phyloP scores from a whole-genome alignment of 495 filamentous ascomycete genomes.

The Pyrenula aspistea region DNA sequence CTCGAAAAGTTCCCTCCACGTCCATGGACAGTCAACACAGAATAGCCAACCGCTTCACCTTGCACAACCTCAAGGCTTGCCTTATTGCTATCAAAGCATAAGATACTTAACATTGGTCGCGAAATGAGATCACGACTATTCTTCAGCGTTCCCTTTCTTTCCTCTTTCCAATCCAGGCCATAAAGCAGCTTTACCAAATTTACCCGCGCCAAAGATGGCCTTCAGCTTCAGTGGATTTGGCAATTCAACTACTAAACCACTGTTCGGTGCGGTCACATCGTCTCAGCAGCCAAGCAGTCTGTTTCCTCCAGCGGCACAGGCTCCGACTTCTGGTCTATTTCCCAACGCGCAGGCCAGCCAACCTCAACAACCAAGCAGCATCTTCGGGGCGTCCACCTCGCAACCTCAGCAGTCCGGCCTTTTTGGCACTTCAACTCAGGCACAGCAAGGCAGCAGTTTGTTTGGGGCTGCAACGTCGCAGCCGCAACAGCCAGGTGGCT shows the following conservation, averaged over 20 bases:
- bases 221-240: background rate
- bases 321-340: background rate
- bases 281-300: background rate
- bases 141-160: background rate
- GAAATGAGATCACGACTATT: too few species aligned
- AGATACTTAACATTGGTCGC: too few species aligned
- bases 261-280: background rate
- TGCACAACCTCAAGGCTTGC: background rate
- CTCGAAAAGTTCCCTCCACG: background rate
- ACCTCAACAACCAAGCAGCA: conserved; percentile 1
- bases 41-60: background rate
- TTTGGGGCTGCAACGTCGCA: conserved; percentile 17
- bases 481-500: conserved; percentile 18
- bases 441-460: conserved; percentile 13
- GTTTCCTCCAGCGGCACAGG: background rate
- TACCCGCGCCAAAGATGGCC: background rate
- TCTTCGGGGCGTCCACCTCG: conserved; percentile 12
- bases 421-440: conserved; percentile 19
- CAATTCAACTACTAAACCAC: background rate
- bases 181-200: background rate
- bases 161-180: background rate
- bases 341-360: conserved; percentile 2
- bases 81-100: too few species aligned
- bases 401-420: conserved; percentile 20
- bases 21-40: background rate